Evolutionary conservation across 805 yeast genomes (phyloP), one percentile per base, ranked within the genome.

Genomic region (Candida yuanshanica): DNA sequence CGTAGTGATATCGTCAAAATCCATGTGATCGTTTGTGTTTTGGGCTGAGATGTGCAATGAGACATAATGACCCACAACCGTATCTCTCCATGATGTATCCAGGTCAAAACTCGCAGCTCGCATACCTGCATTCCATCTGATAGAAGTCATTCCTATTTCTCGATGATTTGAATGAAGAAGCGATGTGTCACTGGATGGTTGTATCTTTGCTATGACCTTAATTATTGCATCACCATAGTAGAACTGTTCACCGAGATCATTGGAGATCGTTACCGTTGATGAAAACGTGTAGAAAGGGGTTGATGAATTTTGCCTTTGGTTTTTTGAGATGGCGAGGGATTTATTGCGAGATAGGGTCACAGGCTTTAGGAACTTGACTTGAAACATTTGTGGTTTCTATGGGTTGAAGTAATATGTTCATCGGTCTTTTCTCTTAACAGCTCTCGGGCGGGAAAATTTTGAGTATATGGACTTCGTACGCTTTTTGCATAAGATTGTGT

Each of bases 161-260:
- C 11, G 32, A 16, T 25, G 42, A 7, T n/a, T 25, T 12, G 27
- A 23, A 13, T 13, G 22, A 8, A 29, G 38, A 8, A 29, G 38
- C 17, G 35, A 21, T 26, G 26, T 18, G 4, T 35, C 35, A 2
- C 22, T 14, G 10, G 25, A 20, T 6, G 21, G 2, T 17, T 50
- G 42, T 18, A n/a, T 23, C 20, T 49, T 42, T 2, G 42, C 37
- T 13, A 46, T 43, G 7, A 48, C 20, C 0, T 47, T 35, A 7
- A 55, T 20, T 0, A 40, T 21, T 2, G 54, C 49, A 20, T 53
- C 47, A 7, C 70, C 72, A 38, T 55, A 56, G 50, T 64, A 67
- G 42, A 58, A 60, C 33, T 51, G 52, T 20, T 68, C 72, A 4
- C 73, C 73, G 2, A 68, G 56, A 43, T 68, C 73, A 35, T 68